Percentiles rank a stretch among this genome's conserved stretches.
These are phyloP conservation scores for Spathaspora sp. DNA, from an alignment of 805 yeast species.

Conservation along the genomic window DNA sequence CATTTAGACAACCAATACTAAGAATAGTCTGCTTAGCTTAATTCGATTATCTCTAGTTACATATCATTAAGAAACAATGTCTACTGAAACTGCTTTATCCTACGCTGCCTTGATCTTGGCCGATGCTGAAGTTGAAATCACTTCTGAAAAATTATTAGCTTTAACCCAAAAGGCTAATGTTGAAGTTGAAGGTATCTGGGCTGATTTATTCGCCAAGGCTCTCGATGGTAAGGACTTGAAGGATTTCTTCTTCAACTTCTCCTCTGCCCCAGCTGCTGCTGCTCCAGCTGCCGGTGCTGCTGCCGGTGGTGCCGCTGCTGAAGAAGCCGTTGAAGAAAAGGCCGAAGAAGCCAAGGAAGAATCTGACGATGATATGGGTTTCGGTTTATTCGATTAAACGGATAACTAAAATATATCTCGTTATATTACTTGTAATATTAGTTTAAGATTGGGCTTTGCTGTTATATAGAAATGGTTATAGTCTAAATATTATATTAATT, in stretches of 20 bases:
- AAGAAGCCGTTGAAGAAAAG: constrained; percentile 31
- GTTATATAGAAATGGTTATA: not conserved
- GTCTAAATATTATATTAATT: constrained; percentile 1
- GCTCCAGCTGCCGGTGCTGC: constrained; percentile 34
- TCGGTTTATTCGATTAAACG: constrained; percentile 43
- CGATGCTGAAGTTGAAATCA: constrained; percentile 44
- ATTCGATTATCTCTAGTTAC: constrained; percentile 47
- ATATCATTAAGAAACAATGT: constrained; percentile 25
- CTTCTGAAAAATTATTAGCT: constrained; percentile 41
- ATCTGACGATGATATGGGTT: constrained; percentile 40
- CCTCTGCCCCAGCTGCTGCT: constrained; percentile 43
- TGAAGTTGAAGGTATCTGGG: constrained; percentile 45
- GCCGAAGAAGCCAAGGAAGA: constrained; percentile 35
- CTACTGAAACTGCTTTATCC: constrained; percentile 46
- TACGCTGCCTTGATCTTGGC: constrained; percentile 51
- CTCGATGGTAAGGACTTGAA: constrained; percentile 45
- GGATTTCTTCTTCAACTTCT: constrained; percentile 47
- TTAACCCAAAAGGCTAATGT: constrained; percentile 41
- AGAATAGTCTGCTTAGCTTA: constrained; percentile 51
- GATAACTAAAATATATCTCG: not conserved
- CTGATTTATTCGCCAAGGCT: constrained; percentile 46
- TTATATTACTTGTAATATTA: constrained; percentile 3
- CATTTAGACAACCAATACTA: constrained; percentile 20
- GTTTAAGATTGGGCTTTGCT: constrained; percentile 1
- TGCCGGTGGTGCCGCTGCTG: constrained; percentile 32